phyloP scores from a whole-genome alignment of 805 yeast genomes.

The Crinitomyces ghanaensis region DNA sequence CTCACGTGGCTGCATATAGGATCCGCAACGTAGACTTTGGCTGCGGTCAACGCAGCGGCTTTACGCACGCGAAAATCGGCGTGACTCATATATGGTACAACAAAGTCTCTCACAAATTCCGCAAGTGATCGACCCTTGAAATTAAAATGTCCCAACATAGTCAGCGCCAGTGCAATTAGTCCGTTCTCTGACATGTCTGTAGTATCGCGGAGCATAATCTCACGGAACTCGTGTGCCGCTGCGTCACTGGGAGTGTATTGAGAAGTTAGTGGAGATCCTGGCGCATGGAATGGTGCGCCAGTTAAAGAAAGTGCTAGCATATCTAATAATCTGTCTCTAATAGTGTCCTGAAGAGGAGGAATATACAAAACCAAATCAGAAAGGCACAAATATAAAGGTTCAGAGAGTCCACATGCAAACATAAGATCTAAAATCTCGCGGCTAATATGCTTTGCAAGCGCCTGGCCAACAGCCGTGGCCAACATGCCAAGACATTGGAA shows the following conservation, averaged over 20 bases:
- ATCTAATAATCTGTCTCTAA: conserved; percentile 61
- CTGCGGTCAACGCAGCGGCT: conserved; percentile 74
- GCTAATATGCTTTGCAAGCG: conserved; percentile 78
- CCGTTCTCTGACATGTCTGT: conserved; percentile 37
- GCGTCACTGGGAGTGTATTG: conserved; percentile 50
- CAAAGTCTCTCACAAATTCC: conserved; percentile 79
- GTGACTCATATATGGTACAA: conserved; percentile 74
- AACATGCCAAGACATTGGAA: conserved; percentile 82
- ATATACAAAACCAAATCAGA: conserved; percentile 55
- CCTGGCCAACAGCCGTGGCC: conserved; percentile 86
- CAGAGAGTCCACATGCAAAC: conserved; percentile 73
- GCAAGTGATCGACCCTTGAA: conserved; percentile 67
- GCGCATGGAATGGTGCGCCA: conserved; percentile 70
- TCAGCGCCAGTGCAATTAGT: conserved; percentile 64
- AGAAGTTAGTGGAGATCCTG: conserved; percentile 88
- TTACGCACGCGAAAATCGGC: conserved; percentile 68
- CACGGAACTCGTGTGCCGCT: conserved; percentile 70
- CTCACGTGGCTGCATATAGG: conserved; percentile 79
- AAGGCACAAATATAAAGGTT: conserved; percentile 67
- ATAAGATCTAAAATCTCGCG: conserved; percentile 69
- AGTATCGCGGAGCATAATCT: conserved; percentile 55
- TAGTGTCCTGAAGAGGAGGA: conserved; percentile 66
- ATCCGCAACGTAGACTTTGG: conserved; percentile 63
- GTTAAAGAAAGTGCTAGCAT: conserved; percentile 64
- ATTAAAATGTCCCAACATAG: conserved; percentile 62